These are phyloP conservation scores for Cytospora piceae DNA, from an alignment of 2,329 filamentous ascomycete species.

Conservation along the genomic window DNA sequence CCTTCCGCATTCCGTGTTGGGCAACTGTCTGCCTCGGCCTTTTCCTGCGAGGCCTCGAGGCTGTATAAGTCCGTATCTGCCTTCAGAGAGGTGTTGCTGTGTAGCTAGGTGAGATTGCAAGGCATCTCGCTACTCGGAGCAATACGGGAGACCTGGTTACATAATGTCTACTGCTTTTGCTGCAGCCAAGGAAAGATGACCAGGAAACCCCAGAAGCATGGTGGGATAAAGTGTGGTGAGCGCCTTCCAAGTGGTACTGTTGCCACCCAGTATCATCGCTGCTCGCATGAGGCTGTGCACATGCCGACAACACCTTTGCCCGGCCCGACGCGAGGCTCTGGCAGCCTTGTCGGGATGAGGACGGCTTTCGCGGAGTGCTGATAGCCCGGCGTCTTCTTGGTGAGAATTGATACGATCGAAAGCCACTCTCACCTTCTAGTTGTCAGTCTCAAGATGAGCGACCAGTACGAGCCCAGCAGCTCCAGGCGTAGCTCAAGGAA, in stretches of 20 bases:
- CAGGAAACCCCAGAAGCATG: neutral
- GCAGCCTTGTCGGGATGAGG: slow-evolving; percentile 5
- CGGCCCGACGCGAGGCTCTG: slow-evolving; percentile 11
- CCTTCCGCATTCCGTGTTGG: slow-evolving; percentile 14
- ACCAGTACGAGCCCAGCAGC: slow-evolving; percentile 11
- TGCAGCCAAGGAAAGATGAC: neutral
- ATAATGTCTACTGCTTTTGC: neutral
- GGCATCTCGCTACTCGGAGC: slow-evolving; percentile 9
- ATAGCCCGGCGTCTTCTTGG: neutral
- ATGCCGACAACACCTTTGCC: neutral
- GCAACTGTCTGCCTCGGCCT: slow-evolving; percentile 10
- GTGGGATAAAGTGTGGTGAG: slow-evolving; percentile 1
- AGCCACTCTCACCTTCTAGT: neutral
- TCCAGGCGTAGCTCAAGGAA: slow-evolving; percentile 16
- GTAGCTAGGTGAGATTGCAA: neutral
- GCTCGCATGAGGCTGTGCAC: slow-evolving; percentile 10
- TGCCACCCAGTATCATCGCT: slow-evolving; percentile 10
- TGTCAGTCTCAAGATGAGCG: neutral
- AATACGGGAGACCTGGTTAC: neutral
- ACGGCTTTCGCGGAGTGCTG: neutral
- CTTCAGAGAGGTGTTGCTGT: slow-evolving; percentile 4
- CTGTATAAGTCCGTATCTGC: slow-evolving; percentile 5
- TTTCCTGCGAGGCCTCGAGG: slow-evolving; percentile 11
- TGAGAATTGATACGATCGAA: neutral
- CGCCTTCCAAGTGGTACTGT: slow-evolving; percentile 13